Evolutionary conservation across 345 rosid genomes (phyloP).

Genomic region (Sonneratia caseolaris): DNA sequence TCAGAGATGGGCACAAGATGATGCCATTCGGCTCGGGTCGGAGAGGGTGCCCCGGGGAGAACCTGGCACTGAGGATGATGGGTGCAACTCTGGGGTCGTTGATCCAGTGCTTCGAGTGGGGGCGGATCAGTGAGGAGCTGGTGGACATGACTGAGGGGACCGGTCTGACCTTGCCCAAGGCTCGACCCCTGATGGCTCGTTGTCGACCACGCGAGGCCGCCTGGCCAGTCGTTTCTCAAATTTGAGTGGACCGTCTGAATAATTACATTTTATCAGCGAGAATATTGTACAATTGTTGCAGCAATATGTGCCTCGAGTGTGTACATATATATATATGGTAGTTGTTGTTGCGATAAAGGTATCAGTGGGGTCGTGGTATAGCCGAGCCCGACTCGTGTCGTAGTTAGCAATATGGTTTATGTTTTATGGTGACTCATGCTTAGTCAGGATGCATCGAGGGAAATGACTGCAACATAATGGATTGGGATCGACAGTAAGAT

Average conservation of each 20-base stretch:
- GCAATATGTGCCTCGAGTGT: no score
- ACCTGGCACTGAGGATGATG: conserved; percentile 18
- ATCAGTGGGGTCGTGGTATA: no score
- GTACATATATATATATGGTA: no score
- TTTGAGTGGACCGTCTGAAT: not conserved
- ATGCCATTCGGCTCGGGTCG: conserved; percentile 40
- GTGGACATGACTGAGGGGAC: conserved; percentile 26
- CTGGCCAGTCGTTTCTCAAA: conserved; percentile 15
- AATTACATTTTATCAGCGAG: not conserved
- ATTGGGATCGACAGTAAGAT: no score
- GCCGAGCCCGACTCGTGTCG: no score
- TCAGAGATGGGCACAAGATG: conserved; percentile 19
- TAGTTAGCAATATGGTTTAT: no score
- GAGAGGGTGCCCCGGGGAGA: conserved; percentile 36
- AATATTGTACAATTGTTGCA: not conserved
- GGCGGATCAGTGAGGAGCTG: conserved; percentile 1
- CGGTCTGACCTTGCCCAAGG: conserved; percentile 24
- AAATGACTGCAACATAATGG: no score
- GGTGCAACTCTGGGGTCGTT: conserved; percentile 20
- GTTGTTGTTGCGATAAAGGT: no score
- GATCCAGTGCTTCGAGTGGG: conserved; percentile 33
- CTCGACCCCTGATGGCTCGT: conserved; percentile 20
- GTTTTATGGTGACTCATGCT: no score
- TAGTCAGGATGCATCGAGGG: no score
- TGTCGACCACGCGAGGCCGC: conserved; percentile 18